Base-by-base conservation (phyloP, 2,329 filamentous ascomycete genomes). In the Clonostachys sp. region DNA sequence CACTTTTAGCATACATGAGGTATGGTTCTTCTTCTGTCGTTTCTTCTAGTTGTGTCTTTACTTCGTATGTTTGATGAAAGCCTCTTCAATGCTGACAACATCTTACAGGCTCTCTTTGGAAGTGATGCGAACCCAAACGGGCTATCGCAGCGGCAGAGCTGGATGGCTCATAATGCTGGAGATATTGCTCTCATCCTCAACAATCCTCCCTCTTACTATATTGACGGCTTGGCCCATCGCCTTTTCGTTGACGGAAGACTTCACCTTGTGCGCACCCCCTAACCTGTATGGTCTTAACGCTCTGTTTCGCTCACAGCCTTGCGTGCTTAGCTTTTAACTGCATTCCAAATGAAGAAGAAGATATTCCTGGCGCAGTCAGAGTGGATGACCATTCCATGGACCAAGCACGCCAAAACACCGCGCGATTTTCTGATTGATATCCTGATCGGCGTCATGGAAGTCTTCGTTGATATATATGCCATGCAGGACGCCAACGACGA, bases 331-430 rank as follows among this genome's bases (percentile, higher is more conserved):
- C 3, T 35, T 2, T 17, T 47, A 17, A 33, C 33, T 13, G 38
- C 38, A 16, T 17, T 47, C 16, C 12, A 42, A 16, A 24, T 20
- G 12, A 13, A 41, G 16, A 46, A 34, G 41, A 24, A 30, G 18
- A 45, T 45, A 20, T 44, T 47, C 34, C 41, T 50, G 6, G 43
- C 35, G 36, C 3, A 17, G 2, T 40, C 45, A 12, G 13, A 10
- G 4, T 51, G 50, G 50, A 42, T 39, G 10, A 51, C 45, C 10
- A 34, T 41, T 8, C 50, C 50, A 5, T 51, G 47, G 50, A 38
- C 6, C 71, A 79, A 45, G 71, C 76, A n/a, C 70, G 59, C 61
- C 45, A 63, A 65, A 53, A 66, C 62, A 13, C 60, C 61, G 8
- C 57, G 60, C 18, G 62, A 66, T 36, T 45, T 61, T 8, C 53